Conservation (phyloP, 352 stramenopile species). For the Plasmopara viticola region DNA sequence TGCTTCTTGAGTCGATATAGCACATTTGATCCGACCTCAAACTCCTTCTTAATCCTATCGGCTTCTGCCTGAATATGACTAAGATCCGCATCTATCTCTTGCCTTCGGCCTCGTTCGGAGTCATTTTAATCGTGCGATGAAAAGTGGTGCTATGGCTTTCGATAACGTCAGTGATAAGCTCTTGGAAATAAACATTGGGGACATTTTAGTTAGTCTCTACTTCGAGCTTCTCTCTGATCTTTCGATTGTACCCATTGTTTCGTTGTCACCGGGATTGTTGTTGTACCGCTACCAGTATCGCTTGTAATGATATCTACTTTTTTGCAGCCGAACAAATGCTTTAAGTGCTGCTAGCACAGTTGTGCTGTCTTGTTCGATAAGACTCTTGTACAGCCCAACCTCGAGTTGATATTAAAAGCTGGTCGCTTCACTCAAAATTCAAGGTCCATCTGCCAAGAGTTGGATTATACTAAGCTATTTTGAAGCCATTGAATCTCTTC, state of each 20-base stretch:
- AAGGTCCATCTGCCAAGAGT: background rate
- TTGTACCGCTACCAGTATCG: background rate
- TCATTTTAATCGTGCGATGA: conserved; percentile 19
- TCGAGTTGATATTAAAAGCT: conserved; percentile 36
- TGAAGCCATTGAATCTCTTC: background rate
- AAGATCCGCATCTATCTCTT: conserved; percentile 6
- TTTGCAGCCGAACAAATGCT: conserved; percentile 6
- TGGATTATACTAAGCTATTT: conserved; percentile 1
- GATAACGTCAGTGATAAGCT: conserved; percentile 12
- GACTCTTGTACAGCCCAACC: conserved; percentile 30
- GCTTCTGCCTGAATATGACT: background rate
- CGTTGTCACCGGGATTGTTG: conserved; percentile 1
- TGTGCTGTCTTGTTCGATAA: conserved; percentile 30
- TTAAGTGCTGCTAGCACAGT: conserved; percentile 8
- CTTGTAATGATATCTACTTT: conserved; percentile 1
- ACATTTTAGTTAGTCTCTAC: too few species aligned
- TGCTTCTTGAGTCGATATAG: conserved; percentile 14
- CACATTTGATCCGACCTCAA: background rate
- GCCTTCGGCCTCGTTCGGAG: conserved; percentile 10
- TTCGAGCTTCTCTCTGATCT: too few species aligned
- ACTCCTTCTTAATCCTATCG: conserved; percentile 12
- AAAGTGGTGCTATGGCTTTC: conserved; percentile 32
- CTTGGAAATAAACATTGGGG: background rate
- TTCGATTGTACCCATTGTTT: background rate
- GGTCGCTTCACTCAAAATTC: background rate